Base-by-base conservation (phyloP, 2,329 filamentous ascomycete species). In the Exophiala alcalophila region DNA sequence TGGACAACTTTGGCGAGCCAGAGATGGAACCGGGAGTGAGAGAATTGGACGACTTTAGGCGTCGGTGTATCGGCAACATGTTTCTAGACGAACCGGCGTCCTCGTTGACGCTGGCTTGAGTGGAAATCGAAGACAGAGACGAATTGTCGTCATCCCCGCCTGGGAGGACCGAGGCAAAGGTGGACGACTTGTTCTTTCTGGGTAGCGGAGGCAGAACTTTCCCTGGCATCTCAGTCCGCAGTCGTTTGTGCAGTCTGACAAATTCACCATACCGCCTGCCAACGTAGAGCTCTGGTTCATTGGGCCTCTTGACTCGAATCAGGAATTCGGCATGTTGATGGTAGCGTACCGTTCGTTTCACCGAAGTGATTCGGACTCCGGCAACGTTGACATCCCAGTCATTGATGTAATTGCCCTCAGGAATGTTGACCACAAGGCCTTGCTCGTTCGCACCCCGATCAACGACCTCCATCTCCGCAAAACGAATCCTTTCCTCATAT, bases 381-480 rank as follows among this genome's bases (percentile, higher is more conserved):
- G 91, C 87, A 35, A 98, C 84, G 62, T 98, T 98, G 54, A 96
- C 81, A 63, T 97, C 92, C 92, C 92, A 97, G 20, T 89, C 88
- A 62, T 98, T 91, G 59, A 96, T 86, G 50, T 83, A 84, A 64
- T 96, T 84, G 4, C 92, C 92, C 63, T 96, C 87, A 0, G 92
- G 92, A 50, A 91, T 73, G 29, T 90, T 94, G 46, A 89, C 80
- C 46, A 94, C 75, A 38, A 98, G 73, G 0, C 92, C 91, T 15
- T 88, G 85, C 47, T 96, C 90, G 59, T 95, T 94, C 29, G 92
- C 90, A 40, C 88, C 86, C 52, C 88, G 80, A 60, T 98, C 92
- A 19, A 98, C 88, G 16, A 97, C 89, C 61, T 98, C 92, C 68
- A 98, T 84, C 67, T 98, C 92, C 1, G 89, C 88, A 63, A 98